phyloP scores from a whole-genome alignment of 768 basidiomycete species.

The Trametes coccinea region DNA sequence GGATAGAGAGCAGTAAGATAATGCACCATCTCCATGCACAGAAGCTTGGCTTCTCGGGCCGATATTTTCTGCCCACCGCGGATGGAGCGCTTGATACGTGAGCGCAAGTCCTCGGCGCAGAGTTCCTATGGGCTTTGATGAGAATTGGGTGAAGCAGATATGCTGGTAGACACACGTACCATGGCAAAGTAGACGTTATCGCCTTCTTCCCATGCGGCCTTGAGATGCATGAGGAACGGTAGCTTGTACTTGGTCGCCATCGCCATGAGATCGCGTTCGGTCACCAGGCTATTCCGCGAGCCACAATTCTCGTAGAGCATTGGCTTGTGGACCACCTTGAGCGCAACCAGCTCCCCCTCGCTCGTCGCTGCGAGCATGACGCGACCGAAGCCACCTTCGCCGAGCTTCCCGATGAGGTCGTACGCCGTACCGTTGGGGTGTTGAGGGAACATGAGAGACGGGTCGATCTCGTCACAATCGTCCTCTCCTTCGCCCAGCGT shows the following conservation, averaged over 20 bases:
- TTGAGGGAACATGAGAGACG: not conserved
- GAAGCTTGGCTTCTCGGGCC: constrained; percentile 8
- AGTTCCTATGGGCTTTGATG: constrained; percentile 3
- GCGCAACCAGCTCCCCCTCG: constrained; percentile 19
- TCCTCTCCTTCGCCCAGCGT: not conserved
- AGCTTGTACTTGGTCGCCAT: constrained; percentile 1
- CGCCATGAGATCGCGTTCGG: constrained; percentile 23
- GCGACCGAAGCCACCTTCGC: constrained; percentile 22
- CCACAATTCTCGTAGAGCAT: not conserved
- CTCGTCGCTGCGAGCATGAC: constrained; percentile 23
- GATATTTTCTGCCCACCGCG: not conserved
- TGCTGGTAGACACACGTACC: constrained; percentile 20
- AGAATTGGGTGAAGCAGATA: not conserved
- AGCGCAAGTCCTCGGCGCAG: constrained; percentile 11
- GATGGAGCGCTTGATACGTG: not conserved
- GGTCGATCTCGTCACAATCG: not conserved
- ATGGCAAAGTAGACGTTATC: constrained; percentile 31
- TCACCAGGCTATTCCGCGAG: not conserved
- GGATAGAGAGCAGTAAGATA: too few species aligned
- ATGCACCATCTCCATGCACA: constrained; percentile 25
- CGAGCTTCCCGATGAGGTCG: constrained; percentile 21
- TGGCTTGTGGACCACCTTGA: constrained; percentile 31
- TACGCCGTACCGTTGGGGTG: constrained; percentile 14
- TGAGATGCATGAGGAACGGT: constrained; percentile 19
- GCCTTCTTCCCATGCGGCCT: constrained; percentile 27